A percentile compares a stretch with the other conserved stretches of the same genome.
These are phyloP conservation scores for Phytophthora uliginosa DNA, from an alignment of 352 stramenopile species.

Conservation along the genomic window DNA sequence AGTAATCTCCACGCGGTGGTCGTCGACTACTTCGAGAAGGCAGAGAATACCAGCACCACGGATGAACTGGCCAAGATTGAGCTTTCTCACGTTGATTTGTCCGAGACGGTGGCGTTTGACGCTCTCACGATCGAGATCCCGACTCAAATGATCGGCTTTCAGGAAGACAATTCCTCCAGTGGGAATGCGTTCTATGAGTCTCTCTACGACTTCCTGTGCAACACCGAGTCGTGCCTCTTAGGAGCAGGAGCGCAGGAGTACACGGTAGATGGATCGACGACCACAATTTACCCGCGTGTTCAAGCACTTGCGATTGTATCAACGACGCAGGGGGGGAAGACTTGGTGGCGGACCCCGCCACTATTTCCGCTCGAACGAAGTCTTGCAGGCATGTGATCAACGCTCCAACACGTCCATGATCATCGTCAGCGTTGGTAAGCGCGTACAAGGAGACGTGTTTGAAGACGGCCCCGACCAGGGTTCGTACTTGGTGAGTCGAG, in stretches of 20 bases:
- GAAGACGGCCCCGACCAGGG: background rate
- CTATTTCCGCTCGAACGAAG: background rate
- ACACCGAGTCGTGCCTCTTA: slow-evolving; percentile 1
- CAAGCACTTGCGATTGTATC: slow-evolving; percentile 22
- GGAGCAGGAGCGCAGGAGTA: background rate
- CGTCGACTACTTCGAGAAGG: slow-evolving; percentile 1
- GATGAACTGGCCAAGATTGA: slow-evolving; percentile 12
- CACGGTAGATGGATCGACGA: background rate
- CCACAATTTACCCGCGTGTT: slow-evolving; percentile 18
- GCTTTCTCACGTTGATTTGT: slow-evolving; percentile 17
- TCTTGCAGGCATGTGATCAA: slow-evolving; percentile 17
- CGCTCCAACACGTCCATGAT: slow-evolving; percentile 23
- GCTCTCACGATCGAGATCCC: slow-evolving; percentile 19
- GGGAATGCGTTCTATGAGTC: background rate
- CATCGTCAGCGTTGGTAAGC: slow-evolving; percentile 25
- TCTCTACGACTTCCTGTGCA: background rate
- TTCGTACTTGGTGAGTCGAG: background rate
- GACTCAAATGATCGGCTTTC: slow-evolving; percentile 2
- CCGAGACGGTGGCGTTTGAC: slow-evolving; percentile 7
- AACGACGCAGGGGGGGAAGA: slow-evolving; percentile 4
- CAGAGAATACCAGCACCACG: slow-evolving; percentile 6
- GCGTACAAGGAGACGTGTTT: slow-evolving; percentile 23
- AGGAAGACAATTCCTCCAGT: slow-evolving; percentile 18
- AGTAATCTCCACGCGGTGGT: background rate
- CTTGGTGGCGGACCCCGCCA: background rate